Conservation (phyloP, 2,329 filamentous ascomycete species). For the Capronia americana region DNA sequence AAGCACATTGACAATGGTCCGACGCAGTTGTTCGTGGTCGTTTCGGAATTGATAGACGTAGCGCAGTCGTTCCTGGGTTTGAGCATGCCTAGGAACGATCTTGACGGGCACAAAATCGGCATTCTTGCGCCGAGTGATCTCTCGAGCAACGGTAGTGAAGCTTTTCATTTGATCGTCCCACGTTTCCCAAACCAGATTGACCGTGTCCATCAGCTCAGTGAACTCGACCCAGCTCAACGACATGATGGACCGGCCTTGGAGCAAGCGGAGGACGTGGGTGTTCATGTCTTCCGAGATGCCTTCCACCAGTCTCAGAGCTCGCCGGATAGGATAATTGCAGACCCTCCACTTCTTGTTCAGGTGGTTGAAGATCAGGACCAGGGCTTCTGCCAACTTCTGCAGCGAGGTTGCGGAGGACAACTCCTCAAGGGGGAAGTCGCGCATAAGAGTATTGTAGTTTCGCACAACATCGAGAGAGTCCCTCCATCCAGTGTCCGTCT, state of each 20-base stretch:
- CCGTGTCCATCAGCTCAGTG: conserved; percentile 78
- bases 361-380: conserved; percentile 88
- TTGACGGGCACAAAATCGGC: conserved; percentile 99
- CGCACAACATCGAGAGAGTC: conserved; percentile 95
- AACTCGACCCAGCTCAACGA: conserved; percentile 94
- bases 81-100: conserved; percentile 83
- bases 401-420: conserved; percentile 89
- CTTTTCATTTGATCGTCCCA: conserved; percentile 98
- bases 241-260: conserved; percentile 86
- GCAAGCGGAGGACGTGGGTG: conserved; percentile 79
- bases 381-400: conserved; percentile 84
- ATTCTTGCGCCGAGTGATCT: conserved; percentile 88
- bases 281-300: conserved; percentile 95
- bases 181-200: conserved; percentile 82
- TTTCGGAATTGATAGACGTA: conserved; percentile 95
- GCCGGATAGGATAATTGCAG: conserved; percentile 90
- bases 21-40: conserved; percentile 96
- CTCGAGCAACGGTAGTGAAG: conserved; percentile 95
- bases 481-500: conserved; percentile 92
- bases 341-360: conserved; percentile 98
- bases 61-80: conserved; percentile 86
- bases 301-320: conserved; percentile 92
- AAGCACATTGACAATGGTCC: conserved; percentile 95
- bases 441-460: conserved; percentile 98
- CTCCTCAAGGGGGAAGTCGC: conserved; percentile 95